Conservation (phyloP, 2,329 filamentous ascomycete species). For the Exophiala spinifera region DNA sequence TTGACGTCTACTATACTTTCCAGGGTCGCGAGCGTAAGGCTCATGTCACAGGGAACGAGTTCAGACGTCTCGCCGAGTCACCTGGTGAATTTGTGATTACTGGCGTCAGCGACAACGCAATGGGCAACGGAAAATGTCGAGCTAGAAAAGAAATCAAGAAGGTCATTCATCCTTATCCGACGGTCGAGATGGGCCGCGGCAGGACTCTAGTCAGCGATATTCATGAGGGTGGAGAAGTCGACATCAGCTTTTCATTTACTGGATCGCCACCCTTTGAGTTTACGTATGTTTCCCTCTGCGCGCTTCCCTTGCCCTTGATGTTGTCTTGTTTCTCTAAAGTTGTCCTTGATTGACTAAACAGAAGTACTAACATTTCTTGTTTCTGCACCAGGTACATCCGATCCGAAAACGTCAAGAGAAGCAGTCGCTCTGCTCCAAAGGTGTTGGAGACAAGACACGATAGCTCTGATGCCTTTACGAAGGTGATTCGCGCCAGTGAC, state of each 20-base stretch:
- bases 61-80: constrained; percentile 88
- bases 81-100: constrained; percentile 87
- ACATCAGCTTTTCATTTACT: constrained; percentile 92
- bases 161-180: constrained; percentile 85
- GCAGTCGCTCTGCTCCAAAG: constrained; percentile 66
- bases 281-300: constrained; percentile 51
- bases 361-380: constrained; percentile 18
- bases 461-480: constrained; percentile 73
- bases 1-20: constrained; percentile 90
- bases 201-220: constrained; percentile 81
- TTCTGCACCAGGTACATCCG: constrained; percentile 64
- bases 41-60: constrained; percentile 61
- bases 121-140: constrained; percentile 63
- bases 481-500: constrained; percentile 79
- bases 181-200: constrained; percentile 84
- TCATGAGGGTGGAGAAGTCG: constrained; percentile 90
- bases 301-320: neutral
- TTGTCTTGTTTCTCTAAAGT: too few relatives aligned
- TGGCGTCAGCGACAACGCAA: constrained; percentile 76
- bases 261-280: constrained; percentile 97
- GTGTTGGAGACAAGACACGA: constrained; percentile 91
- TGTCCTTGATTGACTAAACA: neutral
- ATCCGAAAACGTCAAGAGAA: constrained; percentile 71
- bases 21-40: constrained; percentile 75
- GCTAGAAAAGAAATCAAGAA: constrained; percentile 75